Conservation (phyloP, 2,329 filamentous ascomycete species). For the Aspergillus ruber region DNA sequence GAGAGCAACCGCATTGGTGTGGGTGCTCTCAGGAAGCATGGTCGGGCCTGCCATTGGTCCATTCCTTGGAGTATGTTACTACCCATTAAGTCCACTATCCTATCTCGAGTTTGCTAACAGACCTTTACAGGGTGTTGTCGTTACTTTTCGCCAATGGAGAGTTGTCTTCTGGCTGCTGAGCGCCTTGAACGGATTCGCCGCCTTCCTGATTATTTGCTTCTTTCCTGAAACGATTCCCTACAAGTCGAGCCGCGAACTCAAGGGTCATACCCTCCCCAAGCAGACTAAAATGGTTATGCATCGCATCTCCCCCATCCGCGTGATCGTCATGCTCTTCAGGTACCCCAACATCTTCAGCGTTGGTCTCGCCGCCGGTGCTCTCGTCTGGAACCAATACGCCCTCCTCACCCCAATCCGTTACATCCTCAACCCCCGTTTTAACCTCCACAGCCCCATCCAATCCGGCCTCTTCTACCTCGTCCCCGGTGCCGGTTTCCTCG, state of each 20-base stretch:
- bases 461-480: constrained; percentile 69
- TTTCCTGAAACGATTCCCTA: constrained; percentile 68
- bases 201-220: constrained; percentile 56
- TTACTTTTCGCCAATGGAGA: constrained; percentile 67
- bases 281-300: constrained; percentile 52
- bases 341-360: constrained; percentile 64
- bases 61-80: constrained; percentile 27
- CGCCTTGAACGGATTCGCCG: constrained; percentile 56
- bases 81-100: neutral
- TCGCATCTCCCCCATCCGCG: constrained; percentile 61
- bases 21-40: constrained; percentile 65
- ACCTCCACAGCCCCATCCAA: constrained; percentile 59
- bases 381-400: constrained; percentile 72
- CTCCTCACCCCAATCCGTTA: constrained; percentile 65
- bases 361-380: constrained; percentile 53
- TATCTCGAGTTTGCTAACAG: constrained; percentile 24
- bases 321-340: constrained; percentile 56
- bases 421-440: constrained; percentile 67
- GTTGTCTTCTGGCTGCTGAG: constrained; percentile 73
- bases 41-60: constrained; percentile 63
- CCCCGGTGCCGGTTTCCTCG: constrained; percentile 62
- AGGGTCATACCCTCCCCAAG: constrained; percentile 44
- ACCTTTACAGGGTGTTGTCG: constrained; percentile 66
- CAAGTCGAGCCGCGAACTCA: constrained; percentile 56
- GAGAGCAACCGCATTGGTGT: constrained; percentile 65